Evolutionary conservation across 1,284 basidiomycete genomes (phyloP).

Genomic region (Rhodotorula sp.): DNA sequence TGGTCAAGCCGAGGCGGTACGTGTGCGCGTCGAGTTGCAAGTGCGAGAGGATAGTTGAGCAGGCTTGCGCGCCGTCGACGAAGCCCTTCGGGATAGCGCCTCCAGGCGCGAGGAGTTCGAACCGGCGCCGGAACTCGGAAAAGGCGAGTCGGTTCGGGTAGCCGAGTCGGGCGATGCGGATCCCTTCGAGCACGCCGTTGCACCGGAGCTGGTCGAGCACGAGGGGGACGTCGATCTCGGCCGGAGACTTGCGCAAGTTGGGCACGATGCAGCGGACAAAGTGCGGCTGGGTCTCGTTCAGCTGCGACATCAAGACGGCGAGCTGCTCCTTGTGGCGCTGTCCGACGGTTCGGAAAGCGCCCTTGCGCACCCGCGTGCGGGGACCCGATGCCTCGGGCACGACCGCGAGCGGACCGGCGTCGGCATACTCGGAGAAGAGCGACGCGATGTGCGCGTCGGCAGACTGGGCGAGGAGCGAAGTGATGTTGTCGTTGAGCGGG

Average conservation of each 20-base stretch:
- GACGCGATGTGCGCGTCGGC: slow-evolving; percentile 76
- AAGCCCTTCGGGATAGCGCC: slow-evolving; percentile 81
- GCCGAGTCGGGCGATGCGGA: slow-evolving; percentile 94
- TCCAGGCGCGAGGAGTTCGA: slow-evolving; percentile 91
- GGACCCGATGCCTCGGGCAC: slow-evolving; percentile 51
- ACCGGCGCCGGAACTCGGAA: slow-evolving; percentile 94
- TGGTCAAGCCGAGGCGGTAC: slow-evolving; percentile 92
- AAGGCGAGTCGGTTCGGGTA: slow-evolving; percentile 97
- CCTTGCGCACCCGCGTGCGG: slow-evolving; percentile 78
- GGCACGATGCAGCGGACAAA: slow-evolving; percentile 99
- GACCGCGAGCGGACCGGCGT: slow-evolving; percentile 49
- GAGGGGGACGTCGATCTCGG: slow-evolving; percentile 86
- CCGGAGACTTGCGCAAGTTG: slow-evolving; percentile 87
- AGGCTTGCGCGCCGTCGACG: slow-evolving; percentile 95
- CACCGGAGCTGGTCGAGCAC: slow-evolving; percentile 96
- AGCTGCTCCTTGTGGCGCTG: slow-evolving; percentile 98
- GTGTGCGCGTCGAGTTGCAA: slow-evolving; percentile 81
- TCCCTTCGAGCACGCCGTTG: slow-evolving; percentile 98
- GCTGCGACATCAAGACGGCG: slow-evolving; percentile 83
- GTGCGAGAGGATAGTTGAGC: slow-evolving; percentile 85
- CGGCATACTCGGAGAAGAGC: slow-evolving; percentile 82
- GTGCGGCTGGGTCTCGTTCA: slow-evolving; percentile 93
- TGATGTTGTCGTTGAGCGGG: slow-evolving; percentile 94
- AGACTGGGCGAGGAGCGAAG: slow-evolving; percentile 81
- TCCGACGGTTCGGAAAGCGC: slow-evolving; percentile 92